Base-by-base conservation (phyloP, 441 rosid genomes). In the Breynia disticha region DNA sequence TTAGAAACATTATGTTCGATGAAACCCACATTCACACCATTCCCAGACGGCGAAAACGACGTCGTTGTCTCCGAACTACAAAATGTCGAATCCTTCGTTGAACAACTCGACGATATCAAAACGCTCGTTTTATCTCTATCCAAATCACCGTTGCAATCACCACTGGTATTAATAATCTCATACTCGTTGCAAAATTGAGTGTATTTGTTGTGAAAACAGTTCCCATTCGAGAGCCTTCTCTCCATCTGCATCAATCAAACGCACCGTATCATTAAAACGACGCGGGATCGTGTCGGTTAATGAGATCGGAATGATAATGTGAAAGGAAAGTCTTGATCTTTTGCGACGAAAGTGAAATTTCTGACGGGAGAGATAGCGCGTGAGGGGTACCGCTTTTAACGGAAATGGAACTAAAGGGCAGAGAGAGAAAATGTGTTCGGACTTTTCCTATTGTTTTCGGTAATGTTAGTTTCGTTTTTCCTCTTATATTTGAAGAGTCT, bases 1-100 rank as follows among this genome's bases (percentile, higher is more conserved):
- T 66, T 79, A 37, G 87, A 76, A 45, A 81, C 80, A 19, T 55
- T 72, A 21, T 79, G 84, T 55, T 74, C 74, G 28, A 81, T 75
- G 46, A 62, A 72, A 7, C 59, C 66, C 15, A 38, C 46, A 18
- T 45, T 21, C 11, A 13, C 32, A 16, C 50, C 35, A 21, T 47
- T 39, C 11, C n/a, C 32, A n/a, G n/a, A n/a, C n/a, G 56, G 19
- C 20, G 56, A 52, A 18, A 39, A 45, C 11, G 41, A 24, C 55
- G 41, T 17, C 16, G 41, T 32, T 42, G 37, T 16, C 17, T 37
- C 9, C 11, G 38, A 21, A 39, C 16, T 13, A 16, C 16, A 19
- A 10, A 15, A 41, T 41, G 44, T 13, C 10, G 4, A 15, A 41
- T 9, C 13, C 15, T 24, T 16, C 0, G 53, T 50, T 15, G 38